phyloP scores from a whole-genome alignment of 352 stramenopile species.

The Globisporangium okanoganense region DNA sequence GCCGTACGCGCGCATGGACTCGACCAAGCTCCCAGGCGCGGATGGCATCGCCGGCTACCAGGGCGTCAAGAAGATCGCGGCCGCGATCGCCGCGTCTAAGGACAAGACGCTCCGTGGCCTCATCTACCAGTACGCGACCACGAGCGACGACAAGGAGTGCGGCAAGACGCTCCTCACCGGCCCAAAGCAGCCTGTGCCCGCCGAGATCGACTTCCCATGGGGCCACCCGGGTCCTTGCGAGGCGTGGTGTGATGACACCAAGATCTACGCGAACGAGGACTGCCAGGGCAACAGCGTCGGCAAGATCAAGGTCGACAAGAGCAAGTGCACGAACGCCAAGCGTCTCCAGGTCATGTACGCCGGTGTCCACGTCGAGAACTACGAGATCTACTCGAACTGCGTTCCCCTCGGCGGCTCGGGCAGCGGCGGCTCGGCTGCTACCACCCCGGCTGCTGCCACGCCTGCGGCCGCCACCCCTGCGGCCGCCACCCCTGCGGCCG shows the following conservation, averaged over 20 bases:
- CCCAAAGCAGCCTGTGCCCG: constrained; percentile 10
- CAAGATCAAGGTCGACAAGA: constrained; percentile 20
- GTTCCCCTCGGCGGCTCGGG: constrained; percentile 6
- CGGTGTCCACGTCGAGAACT: constrained; percentile 16
- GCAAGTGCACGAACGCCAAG: constrained; percentile 12
- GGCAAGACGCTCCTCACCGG: constrained; percentile 16
- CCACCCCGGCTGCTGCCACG: background rate
- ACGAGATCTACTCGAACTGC: constrained; percentile 17
- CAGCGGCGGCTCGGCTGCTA: background rate
- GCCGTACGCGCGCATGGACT: constrained; percentile 17
- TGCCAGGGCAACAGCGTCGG: constrained; percentile 21
- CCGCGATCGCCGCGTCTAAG: background rate
- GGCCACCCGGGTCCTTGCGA: constrained; percentile 18
- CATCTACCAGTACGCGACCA: constrained; percentile 11
- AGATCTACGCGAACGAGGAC: constrained; percentile 18
- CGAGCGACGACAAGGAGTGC: constrained; percentile 13
- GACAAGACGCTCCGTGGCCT: constrained; percentile 13
- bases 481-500: too few species aligned
- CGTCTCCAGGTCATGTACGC: constrained; percentile 23
- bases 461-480: too few species aligned
- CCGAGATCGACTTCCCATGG: constrained; percentile 24
- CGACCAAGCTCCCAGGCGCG: constrained; percentile 7
- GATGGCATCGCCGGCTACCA: constrained; percentile 7
- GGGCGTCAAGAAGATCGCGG: constrained; percentile 11
- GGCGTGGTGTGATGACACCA: constrained; percentile 19